phyloP scores from a whole-genome alignment of 78 protist species.

The Planoprotostelium fungivorum region DNA sequence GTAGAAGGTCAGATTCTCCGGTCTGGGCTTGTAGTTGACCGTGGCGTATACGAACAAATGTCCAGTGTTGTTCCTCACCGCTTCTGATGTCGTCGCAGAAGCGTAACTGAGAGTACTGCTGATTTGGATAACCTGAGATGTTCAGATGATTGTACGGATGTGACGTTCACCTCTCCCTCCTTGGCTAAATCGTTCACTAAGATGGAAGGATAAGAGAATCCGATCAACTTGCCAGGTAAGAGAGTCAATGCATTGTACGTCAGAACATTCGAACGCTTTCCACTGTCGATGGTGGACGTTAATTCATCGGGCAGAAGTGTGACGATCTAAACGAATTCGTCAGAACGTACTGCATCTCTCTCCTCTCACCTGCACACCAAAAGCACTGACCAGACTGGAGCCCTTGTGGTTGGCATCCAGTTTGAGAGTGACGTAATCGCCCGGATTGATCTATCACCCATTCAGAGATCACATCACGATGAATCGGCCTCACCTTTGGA shows the following conservation, averaged over 20 bases:
- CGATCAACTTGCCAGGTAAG: neutral
- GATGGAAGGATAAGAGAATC: neutral
- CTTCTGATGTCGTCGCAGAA: neutral
- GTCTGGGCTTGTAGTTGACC: neutral
- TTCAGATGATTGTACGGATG: neutral
- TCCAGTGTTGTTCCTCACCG: neutral
- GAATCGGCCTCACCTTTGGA: too few relatives aligned
- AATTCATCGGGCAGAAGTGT: too few relatives aligned
- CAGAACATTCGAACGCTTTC: too few relatives aligned
- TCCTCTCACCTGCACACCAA: too few relatives aligned
- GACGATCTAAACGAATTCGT: too few relatives aligned
- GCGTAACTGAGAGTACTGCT: neutral
- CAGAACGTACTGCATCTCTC: too few relatives aligned
- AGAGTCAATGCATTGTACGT: neutral
- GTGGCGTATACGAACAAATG: neutral
- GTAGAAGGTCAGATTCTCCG: neutral
- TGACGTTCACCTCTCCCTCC: neutral
- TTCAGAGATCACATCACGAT: too few relatives aligned
- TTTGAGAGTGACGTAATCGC: too few relatives aligned
- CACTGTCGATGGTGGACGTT: too few relatives aligned
- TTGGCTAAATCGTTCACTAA: neutral
- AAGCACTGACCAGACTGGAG: too few relatives aligned
- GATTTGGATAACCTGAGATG: neutral
- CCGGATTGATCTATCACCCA: too few relatives aligned
- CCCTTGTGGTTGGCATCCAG: too few relatives aligned